Evolutionary conservation across 2,329 filamentous ascomycete species (phyloP).

Genomic region (Phyllosticta ampelicida): DNA sequence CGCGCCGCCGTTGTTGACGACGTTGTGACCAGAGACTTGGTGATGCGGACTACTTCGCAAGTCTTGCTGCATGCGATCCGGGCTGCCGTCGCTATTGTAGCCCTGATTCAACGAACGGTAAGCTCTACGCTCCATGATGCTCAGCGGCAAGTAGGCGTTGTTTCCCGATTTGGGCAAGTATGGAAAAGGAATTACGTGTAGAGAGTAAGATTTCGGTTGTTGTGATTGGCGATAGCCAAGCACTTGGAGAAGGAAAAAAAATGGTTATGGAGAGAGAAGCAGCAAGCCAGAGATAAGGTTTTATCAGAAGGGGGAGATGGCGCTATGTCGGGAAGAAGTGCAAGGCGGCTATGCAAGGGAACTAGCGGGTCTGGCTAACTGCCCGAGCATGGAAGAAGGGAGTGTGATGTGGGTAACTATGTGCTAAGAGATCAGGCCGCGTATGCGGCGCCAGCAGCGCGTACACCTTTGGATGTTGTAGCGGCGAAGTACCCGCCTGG

Average conservation of each 20-base stretch:
- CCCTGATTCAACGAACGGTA: conserved; percentile 15
- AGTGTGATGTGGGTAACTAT: too few relatives aligned
- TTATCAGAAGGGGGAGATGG: neutral
- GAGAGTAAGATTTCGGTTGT: neutral
- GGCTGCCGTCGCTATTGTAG: conserved; percentile 14
- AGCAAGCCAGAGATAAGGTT: neutral
- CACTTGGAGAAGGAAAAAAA: neutral
- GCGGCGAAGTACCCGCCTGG: neutral
- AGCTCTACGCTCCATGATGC: conserved; percentile 18
- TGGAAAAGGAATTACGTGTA: neutral
- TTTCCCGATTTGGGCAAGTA: neutral
- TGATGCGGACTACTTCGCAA: conserved; percentile 22
- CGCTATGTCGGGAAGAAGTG: neutral
- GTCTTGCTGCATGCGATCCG: conserved; percentile 23
- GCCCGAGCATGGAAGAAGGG: neutral
- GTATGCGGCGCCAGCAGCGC: neutral
- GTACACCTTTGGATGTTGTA: neutral
- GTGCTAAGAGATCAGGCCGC: neutral
- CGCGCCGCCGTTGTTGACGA: conserved; percentile 12
- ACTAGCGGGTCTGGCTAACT: neutral
- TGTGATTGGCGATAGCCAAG: neutral
- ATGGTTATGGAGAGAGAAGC: neutral
- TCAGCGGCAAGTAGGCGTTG: neutral
- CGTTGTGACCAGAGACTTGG: conserved; percentile 9
- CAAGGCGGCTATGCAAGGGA: neutral